These are phyloP conservation scores for Saccharomycopsis sp. DNA, from an alignment of 805 yeast species.

Conservation along the genomic window DNA sequence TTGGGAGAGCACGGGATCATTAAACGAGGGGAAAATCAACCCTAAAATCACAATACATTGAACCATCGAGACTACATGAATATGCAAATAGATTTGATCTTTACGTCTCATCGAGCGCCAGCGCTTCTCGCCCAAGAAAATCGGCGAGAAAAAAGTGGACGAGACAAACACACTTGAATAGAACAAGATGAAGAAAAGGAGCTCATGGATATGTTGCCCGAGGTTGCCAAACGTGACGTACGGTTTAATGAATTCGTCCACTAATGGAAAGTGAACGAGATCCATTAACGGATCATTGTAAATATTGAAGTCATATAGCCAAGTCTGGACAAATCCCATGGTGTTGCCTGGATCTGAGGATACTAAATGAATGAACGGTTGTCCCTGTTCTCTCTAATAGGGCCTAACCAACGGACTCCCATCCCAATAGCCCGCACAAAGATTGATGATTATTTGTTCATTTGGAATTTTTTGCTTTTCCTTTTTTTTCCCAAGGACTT, in stretches of 20 bases:
- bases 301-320: conserved; percentile 11
- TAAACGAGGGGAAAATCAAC: conserved; percentile 54
- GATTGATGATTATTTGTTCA: background rate
- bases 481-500: too few relatives aligned
- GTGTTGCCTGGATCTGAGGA: too few relatives aligned
- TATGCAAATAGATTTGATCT: conserved; percentile 64
- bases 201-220: conserved; percentile 30
- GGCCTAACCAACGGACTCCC: background rate
- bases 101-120: conserved; percentile 29
- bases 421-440: too few relatives aligned
- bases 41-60: conserved; percentile 66
- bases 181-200: conserved; percentile 26
- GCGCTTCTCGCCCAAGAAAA: conserved; percentile 23
- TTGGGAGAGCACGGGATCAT: conserved; percentile 38
- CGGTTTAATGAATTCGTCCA: conserved; percentile 28
- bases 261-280: conserved; percentile 25
- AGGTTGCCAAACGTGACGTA: conserved; percentile 22
- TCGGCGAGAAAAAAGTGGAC: conserved; percentile 24
- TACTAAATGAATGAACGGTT: too few relatives aligned
- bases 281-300: conserved; percentile 26
- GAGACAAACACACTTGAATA: conserved; percentile 28
- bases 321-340: background rate
- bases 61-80: conserved; percentile 80
- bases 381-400: background rate
- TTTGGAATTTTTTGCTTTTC: background rate